These are phyloP conservation scores for Fusarium coicis DNA, from an alignment of 2,329 filamentous ascomycete species.

Conservation along the genomic window DNA sequence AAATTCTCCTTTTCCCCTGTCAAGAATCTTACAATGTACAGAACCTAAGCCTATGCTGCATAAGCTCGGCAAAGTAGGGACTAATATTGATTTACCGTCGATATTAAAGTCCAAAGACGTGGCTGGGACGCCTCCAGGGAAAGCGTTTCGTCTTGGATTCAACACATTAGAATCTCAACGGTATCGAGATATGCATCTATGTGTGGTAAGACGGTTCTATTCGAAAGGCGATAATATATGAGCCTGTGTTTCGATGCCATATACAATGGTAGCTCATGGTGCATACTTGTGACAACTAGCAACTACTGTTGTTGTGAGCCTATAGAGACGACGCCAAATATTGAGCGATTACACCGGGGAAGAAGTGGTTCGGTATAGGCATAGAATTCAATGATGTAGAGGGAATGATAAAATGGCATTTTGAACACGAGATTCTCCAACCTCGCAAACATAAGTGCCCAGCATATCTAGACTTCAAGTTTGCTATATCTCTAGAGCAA, in stretches of 20 bases:
- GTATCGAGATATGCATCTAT: background rate
- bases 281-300: background rate
- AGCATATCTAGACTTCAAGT: background rate
- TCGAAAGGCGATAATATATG: background rate
- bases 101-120: too few species aligned
- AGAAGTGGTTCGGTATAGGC: background rate
- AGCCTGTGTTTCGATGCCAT: background rate
- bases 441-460: background rate
- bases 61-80: background rate
- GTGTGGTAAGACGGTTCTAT: background rate
- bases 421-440: background rate
- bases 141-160: background rate
- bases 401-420: background rate
- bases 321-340: background rate
- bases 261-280: too few species aligned
- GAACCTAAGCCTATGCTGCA: background rate
- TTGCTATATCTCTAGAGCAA: constrained; percentile 11
- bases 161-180: too few species aligned
- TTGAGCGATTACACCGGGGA: background rate
- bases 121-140: too few species aligned
- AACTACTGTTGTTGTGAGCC: too few species aligned
- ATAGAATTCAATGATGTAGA: background rate
- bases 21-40: too few species aligned
- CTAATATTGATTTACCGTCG: too few species aligned
- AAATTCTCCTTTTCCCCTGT: background rate